These are phyloP conservation scores for Suillus bovinus DNA, from an alignment of 768 basidiomycete genomes.

Conservation along the genomic window DNA sequence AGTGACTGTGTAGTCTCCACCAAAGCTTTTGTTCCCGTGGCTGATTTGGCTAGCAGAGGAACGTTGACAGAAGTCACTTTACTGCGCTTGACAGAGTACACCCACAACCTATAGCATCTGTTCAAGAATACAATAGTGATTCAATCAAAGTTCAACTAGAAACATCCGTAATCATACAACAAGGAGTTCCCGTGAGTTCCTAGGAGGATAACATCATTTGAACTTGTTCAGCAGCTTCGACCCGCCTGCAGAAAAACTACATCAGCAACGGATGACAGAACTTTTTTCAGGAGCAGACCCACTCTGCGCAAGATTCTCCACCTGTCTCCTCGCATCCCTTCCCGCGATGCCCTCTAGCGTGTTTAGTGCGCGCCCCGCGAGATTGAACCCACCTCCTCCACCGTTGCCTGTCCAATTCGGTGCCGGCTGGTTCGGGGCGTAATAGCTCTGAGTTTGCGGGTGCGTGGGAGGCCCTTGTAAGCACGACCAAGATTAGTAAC, in stretches of 20 bases:
- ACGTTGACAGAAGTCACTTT: background rate
- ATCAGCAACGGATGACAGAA: slow-evolving; percentile 2
- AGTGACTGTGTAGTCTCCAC: no score
- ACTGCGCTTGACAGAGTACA: background rate
- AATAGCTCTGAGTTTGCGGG: slow-evolving; percentile 13
- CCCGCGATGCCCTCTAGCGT: slow-evolving; percentile 61
- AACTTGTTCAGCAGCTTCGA: slow-evolving; percentile 17
- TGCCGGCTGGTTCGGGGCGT: slow-evolving; percentile 15
- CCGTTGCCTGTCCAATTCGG: slow-evolving; percentile 1
- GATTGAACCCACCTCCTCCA: slow-evolving; percentile 9
- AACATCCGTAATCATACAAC: background rate
- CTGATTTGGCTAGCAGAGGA: background rate
- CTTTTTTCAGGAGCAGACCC: slow-evolving; percentile 29
- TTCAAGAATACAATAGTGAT: no score
- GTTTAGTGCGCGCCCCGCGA: slow-evolving; percentile 41
- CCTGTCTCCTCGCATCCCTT: slow-evolving; percentile 45
- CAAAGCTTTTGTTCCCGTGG: background rate
- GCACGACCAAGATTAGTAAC: background rate
- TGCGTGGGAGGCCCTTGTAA: slow-evolving; percentile 13
- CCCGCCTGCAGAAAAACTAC: slow-evolving; percentile 8
- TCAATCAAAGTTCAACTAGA: background rate
- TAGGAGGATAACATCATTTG: slow-evolving; percentile 6
- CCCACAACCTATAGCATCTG: background rate
- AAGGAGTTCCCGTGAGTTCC: background rate
- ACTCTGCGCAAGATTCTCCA: slow-evolving; percentile 57